Evolutionary conservation across 768 basidiomycete species (phyloP).

Genomic region (Clitopilus passeckerianus): DNA sequence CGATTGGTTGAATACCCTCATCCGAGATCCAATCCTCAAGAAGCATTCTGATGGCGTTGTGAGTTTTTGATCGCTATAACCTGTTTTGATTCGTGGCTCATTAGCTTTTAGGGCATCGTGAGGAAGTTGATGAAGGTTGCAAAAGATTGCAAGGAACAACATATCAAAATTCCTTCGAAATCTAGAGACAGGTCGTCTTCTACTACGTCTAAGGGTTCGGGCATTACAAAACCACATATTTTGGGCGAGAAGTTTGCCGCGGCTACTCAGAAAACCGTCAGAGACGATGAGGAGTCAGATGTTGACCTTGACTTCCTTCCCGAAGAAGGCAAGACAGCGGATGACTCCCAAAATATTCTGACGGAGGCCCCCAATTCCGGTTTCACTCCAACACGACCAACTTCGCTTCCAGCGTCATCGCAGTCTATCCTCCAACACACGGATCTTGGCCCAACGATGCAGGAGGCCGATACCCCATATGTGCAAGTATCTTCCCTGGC

Average conservation of each 20-base stretch:
- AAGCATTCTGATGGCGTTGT: slow-evolving; percentile 69
- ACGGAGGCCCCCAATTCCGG: background rate
- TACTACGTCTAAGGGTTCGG: slow-evolving; percentile 26
- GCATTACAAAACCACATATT: slow-evolving; percentile 36
- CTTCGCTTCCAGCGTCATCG: slow-evolving; percentile 49
- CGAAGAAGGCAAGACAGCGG: slow-evolving; percentile 35
- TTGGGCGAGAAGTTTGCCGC: slow-evolving; percentile 67
- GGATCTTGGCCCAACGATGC: slow-evolving; percentile 28
- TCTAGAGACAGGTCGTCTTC: slow-evolving; percentile 25
- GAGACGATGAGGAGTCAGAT: slow-evolving; percentile 58
- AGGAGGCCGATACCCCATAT: slow-evolving; percentile 23
- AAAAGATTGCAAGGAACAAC: slow-evolving; percentile 72
- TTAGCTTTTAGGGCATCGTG: slow-evolving; percentile 62
- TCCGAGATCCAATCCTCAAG: slow-evolving; percentile 65
- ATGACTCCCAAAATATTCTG: slow-evolving; percentile 4
- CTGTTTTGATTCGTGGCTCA: background rate
- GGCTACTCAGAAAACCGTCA: slow-evolving; percentile 36
- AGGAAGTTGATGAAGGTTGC: slow-evolving; percentile 79
- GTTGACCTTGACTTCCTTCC: slow-evolving; percentile 75
- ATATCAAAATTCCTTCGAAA: slow-evolving; percentile 38
- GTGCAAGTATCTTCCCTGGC: slow-evolving; percentile 27
- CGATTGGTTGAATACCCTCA: slow-evolving; percentile 76
- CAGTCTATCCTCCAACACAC: slow-evolving; percentile 64
- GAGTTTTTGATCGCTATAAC: slow-evolving; percentile 20
- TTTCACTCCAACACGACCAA: slow-evolving; percentile 25